Base-by-base conservation (phyloP, 2,329 filamentous ascomycete species). In the Paramyrothecium roridum region DNA sequence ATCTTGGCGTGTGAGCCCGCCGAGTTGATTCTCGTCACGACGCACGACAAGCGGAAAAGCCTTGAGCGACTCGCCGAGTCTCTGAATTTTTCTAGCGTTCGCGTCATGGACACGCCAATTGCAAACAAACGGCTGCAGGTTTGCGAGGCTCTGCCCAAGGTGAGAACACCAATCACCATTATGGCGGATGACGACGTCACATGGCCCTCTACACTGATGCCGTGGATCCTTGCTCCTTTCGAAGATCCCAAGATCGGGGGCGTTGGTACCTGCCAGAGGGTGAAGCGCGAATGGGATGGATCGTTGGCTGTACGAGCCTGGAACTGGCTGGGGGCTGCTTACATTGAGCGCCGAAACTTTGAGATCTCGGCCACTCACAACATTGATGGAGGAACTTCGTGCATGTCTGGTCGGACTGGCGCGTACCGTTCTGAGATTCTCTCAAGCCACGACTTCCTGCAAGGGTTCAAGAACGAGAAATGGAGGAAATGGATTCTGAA, bases 81-180 rank as follows among this genome's bases (percentile, higher is more conserved):
- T 22, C 73, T 88, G 37, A 69, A 70, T 47, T 74, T 77, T 55
- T 80, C 84, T 56, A 85, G 84, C 60, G 85, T 96, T 61, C 83
- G 85, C 54, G 86, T 96, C 47, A 80, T 93, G 61, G 87, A 84
- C 60, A 90, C 92, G 30, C 80, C 83, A 57, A 93, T 96, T 68
- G 92, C 93, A 63, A 98, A 98, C 78, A 98, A 98, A 79, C 89
- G 93, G 54, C 85, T 93, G 20, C 93, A 98, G 72, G 92, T 98
- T 69, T 96, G 91, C 71, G 85, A 91, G 68, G 93, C 92, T 3
- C 90, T 98, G 50, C 92, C 93, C 20, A 84, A 91, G 62, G 91
- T 97, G 56, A 81, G 79, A 62, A 97, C 93, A 0, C 77, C 82
- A 52, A 92, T 98, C 68, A 96, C 91, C 40, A 84, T 98, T 65